A percentile compares a stretch with the other conserved stretches of the same genome.
These are phyloP conservation scores for Raddia distichophylla DNA, from an alignment of 176 grass and related monocot species.

Conservation along the genomic window DNA sequence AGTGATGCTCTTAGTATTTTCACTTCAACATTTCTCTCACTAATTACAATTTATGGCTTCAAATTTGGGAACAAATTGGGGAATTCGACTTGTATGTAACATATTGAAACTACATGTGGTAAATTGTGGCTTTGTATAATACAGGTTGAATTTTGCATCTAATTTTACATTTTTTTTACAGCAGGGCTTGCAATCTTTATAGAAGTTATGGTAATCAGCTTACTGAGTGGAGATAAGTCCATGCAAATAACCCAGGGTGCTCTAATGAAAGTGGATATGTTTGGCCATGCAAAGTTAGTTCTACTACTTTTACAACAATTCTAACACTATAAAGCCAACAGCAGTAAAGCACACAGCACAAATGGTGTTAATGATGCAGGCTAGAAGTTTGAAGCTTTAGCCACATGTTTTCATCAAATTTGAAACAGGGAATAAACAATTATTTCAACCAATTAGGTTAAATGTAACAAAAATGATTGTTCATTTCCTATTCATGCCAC, in stretches of 20 bases:
- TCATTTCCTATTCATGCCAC: background rate
- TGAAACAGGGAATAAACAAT: slow-evolving; percentile 5
- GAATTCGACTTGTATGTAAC: background rate
- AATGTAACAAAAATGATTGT: background rate
- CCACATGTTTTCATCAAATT: slow-evolving; percentile 2
- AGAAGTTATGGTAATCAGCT: background rate
- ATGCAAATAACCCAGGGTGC: background rate
- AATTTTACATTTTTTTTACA: background rate
- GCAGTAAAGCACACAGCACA: background rate
- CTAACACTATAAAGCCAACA: background rate
- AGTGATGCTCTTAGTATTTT: background rate
- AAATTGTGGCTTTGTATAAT: background rate
- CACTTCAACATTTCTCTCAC: background rate
- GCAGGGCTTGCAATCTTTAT: background rate
- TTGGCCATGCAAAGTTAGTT: slow-evolving; percentile 4
- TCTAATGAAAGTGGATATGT: background rate
- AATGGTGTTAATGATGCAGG: background rate
- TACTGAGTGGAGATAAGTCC: background rate
- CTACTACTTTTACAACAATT: background rate
- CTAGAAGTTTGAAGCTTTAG: background rate
- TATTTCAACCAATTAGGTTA: background rate
- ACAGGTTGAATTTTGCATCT: background rate
- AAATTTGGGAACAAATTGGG: background rate
- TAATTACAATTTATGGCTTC: background rate
- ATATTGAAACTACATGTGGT: background rate